Evolutionary conservation across 805 yeast species (phyloP).

Genomic region (Yamadazyma philogaea): DNA sequence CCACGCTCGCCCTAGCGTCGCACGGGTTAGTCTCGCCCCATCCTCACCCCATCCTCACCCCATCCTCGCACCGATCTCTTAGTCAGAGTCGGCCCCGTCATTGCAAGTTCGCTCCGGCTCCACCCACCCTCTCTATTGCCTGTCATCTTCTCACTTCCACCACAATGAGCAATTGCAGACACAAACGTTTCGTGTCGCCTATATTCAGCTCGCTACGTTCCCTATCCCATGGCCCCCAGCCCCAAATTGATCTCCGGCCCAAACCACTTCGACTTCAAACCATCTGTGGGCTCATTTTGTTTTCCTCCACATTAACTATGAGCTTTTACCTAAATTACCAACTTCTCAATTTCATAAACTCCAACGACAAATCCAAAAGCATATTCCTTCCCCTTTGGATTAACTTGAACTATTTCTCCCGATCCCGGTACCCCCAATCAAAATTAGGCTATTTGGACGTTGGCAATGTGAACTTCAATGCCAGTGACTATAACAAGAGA

Average conservation of each 20-base stretch:
- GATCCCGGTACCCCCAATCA: conserved; percentile 21
- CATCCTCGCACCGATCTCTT: no score
- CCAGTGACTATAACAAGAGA: conserved; percentile 12
- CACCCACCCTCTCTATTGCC: no score
- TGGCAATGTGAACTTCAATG: conserved; percentile 1
- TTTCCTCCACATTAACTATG: conserved; percentile 15
- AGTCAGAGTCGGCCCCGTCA: no score
- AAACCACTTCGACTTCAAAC: conserved; percentile 11
- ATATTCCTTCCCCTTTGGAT: conserved; percentile 26
- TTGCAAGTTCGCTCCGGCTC: no score
- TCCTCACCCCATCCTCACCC: no score
- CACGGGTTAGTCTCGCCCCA: no score
- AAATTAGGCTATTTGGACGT: conserved; percentile 20
- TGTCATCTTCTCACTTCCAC: no score
- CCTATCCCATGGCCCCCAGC: conserved; percentile 1
- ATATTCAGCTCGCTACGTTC: not conserved
- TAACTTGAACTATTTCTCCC: conserved; percentile 30
- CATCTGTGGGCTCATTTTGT: conserved; percentile 9
- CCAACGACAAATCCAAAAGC: conserved; percentile 9
- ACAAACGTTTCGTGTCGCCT: not conserved
- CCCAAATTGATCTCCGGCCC: conserved; percentile 6
- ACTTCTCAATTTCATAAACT: conserved; percentile 9
- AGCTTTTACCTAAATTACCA: conserved; percentile 13
- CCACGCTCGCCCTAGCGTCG: no score
- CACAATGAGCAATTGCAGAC: no score